These are phyloP conservation scores for Pneumocystis jirovecii DNA, from an alignment of 1,139 yeast species.

Conservation along the genomic window DNA sequence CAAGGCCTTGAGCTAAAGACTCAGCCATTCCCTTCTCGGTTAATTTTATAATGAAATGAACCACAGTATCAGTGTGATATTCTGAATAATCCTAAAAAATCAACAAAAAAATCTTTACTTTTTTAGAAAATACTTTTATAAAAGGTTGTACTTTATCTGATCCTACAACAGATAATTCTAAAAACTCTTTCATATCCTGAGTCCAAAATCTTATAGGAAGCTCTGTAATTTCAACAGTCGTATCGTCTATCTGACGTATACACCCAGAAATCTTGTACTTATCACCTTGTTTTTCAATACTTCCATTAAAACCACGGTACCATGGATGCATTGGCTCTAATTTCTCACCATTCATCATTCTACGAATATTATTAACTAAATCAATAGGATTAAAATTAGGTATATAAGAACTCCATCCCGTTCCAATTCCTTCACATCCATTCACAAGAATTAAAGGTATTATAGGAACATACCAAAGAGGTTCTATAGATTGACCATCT, in stretches of 20 bases:
- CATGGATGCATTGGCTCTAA: slow-evolving; percentile 72
- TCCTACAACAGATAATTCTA: slow-evolving; percentile 60
- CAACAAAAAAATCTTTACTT: background rate
- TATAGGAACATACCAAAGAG: slow-evolving; percentile 88
- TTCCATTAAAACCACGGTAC: slow-evolving; percentile 94
- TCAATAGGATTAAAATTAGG: slow-evolving; percentile 85
- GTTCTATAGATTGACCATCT: slow-evolving; percentile 89
- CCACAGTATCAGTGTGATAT: slow-evolving; percentile 65
- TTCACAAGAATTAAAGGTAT: slow-evolving; percentile 86
- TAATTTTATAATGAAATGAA: slow-evolving; percentile 55
- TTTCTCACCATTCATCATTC: slow-evolving; percentile 60
- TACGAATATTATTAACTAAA: slow-evolving; percentile 55
- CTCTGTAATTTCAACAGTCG: slow-evolving; percentile 77
- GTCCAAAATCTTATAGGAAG: slow-evolving; percentile 92
- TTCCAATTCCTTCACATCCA: slow-evolving; percentile 97
- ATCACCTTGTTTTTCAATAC: slow-evolving; percentile 42
- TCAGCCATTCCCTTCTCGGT: slow-evolving; percentile 71
- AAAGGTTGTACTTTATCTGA: slow-evolving; percentile 58
- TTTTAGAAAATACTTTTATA: slow-evolving; percentile 38
- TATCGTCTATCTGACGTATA: slow-evolving; percentile 67
- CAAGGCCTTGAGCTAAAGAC: slow-evolving; percentile 55
- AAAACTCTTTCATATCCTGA: slow-evolving; percentile 67
- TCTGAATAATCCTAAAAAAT: slow-evolving; percentile 57
- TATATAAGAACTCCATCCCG: slow-evolving; percentile 94
- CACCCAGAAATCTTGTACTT: slow-evolving; percentile 56